Percentiles rank a stretch among this genome's conserved stretches.
These are phyloP conservation scores for Saccharomyces eubayanus DNA, from an alignment of 805 yeast species.

Conservation along the genomic window DNA sequence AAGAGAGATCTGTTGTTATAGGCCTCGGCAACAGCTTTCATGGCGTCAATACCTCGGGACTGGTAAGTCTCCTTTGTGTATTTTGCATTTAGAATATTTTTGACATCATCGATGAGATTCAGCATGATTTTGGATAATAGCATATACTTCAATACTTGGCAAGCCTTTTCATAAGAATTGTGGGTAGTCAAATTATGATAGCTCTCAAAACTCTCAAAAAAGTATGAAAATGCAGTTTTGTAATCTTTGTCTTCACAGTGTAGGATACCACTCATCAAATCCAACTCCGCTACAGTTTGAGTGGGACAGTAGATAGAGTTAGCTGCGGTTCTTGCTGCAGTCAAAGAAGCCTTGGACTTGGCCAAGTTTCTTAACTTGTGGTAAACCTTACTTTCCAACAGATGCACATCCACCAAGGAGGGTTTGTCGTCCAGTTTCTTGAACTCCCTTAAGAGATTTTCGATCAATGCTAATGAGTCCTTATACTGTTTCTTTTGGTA, in stretches of 20 bases:
- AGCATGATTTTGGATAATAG: slow-evolving; percentile 88
- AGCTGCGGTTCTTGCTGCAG: slow-evolving; percentile 96
- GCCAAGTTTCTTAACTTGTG: slow-evolving; percentile 87
- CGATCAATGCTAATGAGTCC: slow-evolving; percentile 65
- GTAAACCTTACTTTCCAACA: slow-evolving; percentile 81
- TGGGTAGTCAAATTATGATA: slow-evolving; percentile 45
- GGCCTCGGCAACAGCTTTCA: slow-evolving; percentile 88
- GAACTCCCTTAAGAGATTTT: slow-evolving; percentile 68
- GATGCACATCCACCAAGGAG: slow-evolving; percentile 89
- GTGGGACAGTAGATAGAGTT: slow-evolving; percentile 94
- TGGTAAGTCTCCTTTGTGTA: slow-evolving; percentile 57
- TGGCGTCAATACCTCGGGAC: slow-evolving; percentile 85
- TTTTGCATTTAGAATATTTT: slow-evolving; percentile 67
- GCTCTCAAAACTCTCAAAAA: slow-evolving; percentile 90
- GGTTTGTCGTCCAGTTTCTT: slow-evolving; percentile 93
- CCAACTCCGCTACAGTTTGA: slow-evolving; percentile 87
- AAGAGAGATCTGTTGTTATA: slow-evolving; percentile 82
- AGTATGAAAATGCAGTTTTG: slow-evolving; percentile 91
- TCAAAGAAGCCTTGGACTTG: slow-evolving; percentile 83
- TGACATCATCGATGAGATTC: slow-evolving; percentile 77
- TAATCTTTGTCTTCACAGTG: slow-evolving; percentile 97
- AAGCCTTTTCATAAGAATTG: slow-evolving; percentile 55
- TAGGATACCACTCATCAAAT: slow-evolving; percentile 87
- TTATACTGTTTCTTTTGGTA: slow-evolving; percentile 57
- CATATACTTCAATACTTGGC: slow-evolving; percentile 85